Evolutionary conservation across 2,329 filamentous ascomycete species (phyloP), one percentile per base, ranked within the genome.

Genomic region (Chaetomiaceae sp.): DNA sequence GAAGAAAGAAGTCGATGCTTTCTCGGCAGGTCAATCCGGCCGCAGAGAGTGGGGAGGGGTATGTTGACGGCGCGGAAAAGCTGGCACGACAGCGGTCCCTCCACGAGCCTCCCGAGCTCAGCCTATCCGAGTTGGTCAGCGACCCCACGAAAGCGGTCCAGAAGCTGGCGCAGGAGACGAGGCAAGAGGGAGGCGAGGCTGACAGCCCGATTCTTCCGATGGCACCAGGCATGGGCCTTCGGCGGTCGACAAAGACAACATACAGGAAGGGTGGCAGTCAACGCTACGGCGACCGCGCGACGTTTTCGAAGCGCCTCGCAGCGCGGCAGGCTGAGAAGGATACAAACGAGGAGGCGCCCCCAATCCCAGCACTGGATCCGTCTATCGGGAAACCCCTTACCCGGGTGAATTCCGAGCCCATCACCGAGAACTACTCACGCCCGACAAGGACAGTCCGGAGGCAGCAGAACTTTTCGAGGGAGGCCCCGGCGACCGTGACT

Each of bases 1-100:
- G 85, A 62, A 82, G 94, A 63, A 96, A 95, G 71, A 96, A 94
- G 71, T 97, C 92, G 0, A 96, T 95, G 89, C 77, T 99, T 5
- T 97, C 92, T 6, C 82, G 87, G 54, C 91, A 97, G 68, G 88
- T 99, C 55, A 88, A 96, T 62, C 88, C 82, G 59, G 82, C 84
- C 4, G 78, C 79, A 8, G 79, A 79, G 0, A 72, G 72, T 55
- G 77, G 73, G 17, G 78, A 82, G 34, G 84, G 83, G 36, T 95
- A 94, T 67, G 78, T 87, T 57, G 91, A 96, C 72, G 91, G 90
- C 19, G 88, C 90, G 15, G 91, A 95, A 55, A 79, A 84, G 57
- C 72, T 95, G 54, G 87, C 88, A 64, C 79, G 87, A 61, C 86
- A 90, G 66, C 80, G 82, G 56, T 94, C 89, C 25, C 68, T 79